Percentiles rank a stretch among this genome's conserved stretches.
Evolutionary conservation across 2,329 filamentous ascomycete genomes (phyloP).

Genomic region (Fusarium piperis): DNA sequence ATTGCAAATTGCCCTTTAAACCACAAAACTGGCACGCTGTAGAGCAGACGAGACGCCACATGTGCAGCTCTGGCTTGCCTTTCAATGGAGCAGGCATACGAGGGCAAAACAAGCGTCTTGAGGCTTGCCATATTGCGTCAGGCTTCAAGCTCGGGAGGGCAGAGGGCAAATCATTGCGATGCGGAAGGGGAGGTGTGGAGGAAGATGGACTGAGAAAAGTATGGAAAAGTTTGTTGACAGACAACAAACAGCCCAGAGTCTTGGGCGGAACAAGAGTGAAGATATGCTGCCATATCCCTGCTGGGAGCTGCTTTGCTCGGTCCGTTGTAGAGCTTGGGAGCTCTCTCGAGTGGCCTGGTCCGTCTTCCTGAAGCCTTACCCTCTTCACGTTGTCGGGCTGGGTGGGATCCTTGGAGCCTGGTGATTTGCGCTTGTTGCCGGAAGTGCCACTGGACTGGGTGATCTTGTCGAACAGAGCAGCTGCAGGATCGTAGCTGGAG

Average conservation of each 20-base stretch:
- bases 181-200: slow-evolving; percentile 36
- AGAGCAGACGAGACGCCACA: slow-evolving; percentile 77
- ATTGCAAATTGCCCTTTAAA: slow-evolving; percentile 46
- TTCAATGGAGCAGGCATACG: slow-evolving; percentile 75
- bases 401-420: slow-evolving; percentile 1
- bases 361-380: slow-evolving; percentile 28
- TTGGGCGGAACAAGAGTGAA: slow-evolving; percentile 73
- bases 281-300: slow-evolving; percentile 75
- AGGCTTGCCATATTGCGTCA: slow-evolving; percentile 75
- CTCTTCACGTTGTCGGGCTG: slow-evolving; percentile 32
- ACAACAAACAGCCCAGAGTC: slow-evolving; percentile 71
- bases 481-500: slow-evolving; percentile 21
- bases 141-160: slow-evolving; percentile 57
- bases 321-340: slow-evolving; percentile 19
- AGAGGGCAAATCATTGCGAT: slow-evolving; percentile 33
- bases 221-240: slow-evolving; percentile 74
- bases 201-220: slow-evolving; percentile 63
- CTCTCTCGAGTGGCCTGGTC: slow-evolving; percentile 12
- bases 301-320: slow-evolving; percentile 55
- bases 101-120: slow-evolving; percentile 72
- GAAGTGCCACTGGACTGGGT: slow-evolving; percentile 1
- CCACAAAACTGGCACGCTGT: slow-evolving; percentile 74
- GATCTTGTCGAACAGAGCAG: slow-evolving; percentile 14
- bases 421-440: slow-evolving; percentile 36
- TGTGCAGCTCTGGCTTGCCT: slow-evolving; percentile 74